These are phyloP conservation scores for Adansonia madagascariensis DNA, from an alignment of 441 rosid species.

Conservation along the genomic window DNA sequence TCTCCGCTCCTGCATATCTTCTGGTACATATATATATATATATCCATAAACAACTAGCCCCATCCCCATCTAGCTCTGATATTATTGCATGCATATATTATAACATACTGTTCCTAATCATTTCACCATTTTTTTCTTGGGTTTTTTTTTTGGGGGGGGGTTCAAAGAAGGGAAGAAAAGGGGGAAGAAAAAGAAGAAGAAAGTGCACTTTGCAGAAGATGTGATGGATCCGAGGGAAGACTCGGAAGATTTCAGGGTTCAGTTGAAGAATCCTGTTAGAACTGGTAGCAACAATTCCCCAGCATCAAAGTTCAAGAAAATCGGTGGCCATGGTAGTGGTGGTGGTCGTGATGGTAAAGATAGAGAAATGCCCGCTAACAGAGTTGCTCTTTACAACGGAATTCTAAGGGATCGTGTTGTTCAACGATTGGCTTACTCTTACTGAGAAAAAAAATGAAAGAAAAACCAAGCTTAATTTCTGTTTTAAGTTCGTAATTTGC, in stretches of 20 bases:
- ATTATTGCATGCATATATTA: not conserved
- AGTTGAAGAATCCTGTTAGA: constrained; percentile 25
- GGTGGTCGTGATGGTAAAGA: constrained; percentile 11
- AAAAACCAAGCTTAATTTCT: not conserved
- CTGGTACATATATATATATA: constrained; percentile 10
- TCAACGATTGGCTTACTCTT: constrained; percentile 53
- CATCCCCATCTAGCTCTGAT: not conserved
- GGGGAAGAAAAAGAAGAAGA: constrained; percentile 22
- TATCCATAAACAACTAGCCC: not conserved
- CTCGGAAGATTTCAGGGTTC: constrained; percentile 50
- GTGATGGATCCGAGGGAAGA: constrained; percentile 33
- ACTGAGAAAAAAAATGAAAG: not conserved
- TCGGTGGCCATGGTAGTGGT: not conserved
- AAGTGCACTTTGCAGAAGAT: constrained; percentile 27
- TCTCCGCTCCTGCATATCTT: constrained; percentile 28
- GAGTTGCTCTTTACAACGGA: constrained; percentile 68
- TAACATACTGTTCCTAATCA: not conserved
- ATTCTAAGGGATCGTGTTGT: constrained; percentile 61
- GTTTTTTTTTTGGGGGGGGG: not conserved
- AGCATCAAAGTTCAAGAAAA: constrained; percentile 34
- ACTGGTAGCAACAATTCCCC: constrained; percentile 9
- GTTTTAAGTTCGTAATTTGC: not conserved
- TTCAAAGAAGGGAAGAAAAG: constrained; percentile 13
- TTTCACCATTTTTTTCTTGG: not conserved
- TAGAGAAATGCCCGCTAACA: constrained; percentile 63